Evolutionary conservation across 2,329 filamentous ascomycete genomes (phyloP), one percentile per base, ranked within the genome.

Genomic region (Fusarium nelsonii): DNA sequence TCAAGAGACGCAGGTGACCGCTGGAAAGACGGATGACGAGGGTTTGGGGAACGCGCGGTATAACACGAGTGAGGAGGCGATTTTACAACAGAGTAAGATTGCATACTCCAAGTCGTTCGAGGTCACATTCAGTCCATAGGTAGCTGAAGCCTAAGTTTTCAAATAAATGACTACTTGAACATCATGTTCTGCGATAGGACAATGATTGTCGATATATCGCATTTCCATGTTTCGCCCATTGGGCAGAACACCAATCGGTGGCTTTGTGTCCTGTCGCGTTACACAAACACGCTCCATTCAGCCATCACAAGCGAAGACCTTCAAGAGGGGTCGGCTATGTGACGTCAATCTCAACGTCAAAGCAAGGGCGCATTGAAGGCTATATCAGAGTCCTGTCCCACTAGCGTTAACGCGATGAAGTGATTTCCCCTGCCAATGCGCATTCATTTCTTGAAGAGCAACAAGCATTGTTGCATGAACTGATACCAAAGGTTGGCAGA

Each of bases 101-200:
- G 52, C 52, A 3, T 69, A 50, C 14, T 63, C 44, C 11, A 69
- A 53, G 16, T 66, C 61, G 6, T 63, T 63, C 15, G 43, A 69
- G 3, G 43, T 67, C 0, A 41, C 49, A 2, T 51, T 37, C 18
- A 40, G 37, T 16, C 18, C 37, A 2, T 34, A 23, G 12, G 2
- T 23, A 23, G 23, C 23, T 23, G 23, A 23, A 23, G 23, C 23
- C 23, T 23, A 6, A 23, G 23, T 23, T 23, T 23, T 23, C 23
- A 23, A 23, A 23, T 23, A 5, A 23, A 23, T 6, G 23, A 23
- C 6, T 23, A 23, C 4, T 23, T 23, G 4, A 23, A 23, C 23
- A 23, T 23, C 23, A 3, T 23, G 23, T 23, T 23, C 23, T 23
- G 23, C 23, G 6, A 23, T 23, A 6, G 23, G 23, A 23, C 6